Base-by-base conservation (phyloP, 768 basidiomycete genomes). In the Suillus subluteus region DNA sequence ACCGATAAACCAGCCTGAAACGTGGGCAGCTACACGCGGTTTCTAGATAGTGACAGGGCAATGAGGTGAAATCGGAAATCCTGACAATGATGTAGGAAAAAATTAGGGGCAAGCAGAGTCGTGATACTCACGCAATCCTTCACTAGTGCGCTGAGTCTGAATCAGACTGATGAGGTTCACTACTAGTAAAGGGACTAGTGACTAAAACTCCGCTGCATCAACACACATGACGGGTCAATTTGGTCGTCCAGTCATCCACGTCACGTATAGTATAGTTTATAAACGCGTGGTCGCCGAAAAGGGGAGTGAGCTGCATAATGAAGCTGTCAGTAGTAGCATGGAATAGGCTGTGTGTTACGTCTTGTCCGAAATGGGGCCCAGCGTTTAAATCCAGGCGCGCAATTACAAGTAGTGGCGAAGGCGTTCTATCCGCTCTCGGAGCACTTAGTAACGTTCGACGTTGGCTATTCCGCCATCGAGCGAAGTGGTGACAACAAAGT, bases 41-140 rank as follows among this genome's bases (percentile, higher is more conserved):
- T 32, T 32, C 30, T 32, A 32, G 54, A 55, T 55, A 32, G 54
- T 55, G 54, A 55, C 30, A 55, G 30, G 54, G 54, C 54, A 55
- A 32, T 8, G 16, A 59, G 15, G 58, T 41, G 4, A 59, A 41
- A 26, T 4, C 38, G 26, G 4, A 59, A 41, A 26, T 4, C 38
- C 4, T 40, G 23, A 15, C 16, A n/a, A 54, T 4, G 13, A n/a
- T 23, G 37, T 8, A 38, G 8, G 15, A 11, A 41, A 41, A 8
- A n/a, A 13, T 52, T 52, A 55, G 54, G 58, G 58, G 35, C 55
- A 23, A 6, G 7, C 21, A 58, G 38, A 9, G 30, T 55, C 58
- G 37, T 26, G 16, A 38, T 26, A 16, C 58, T 41, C 38, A 58
- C 15, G 16, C 15, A 2, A 40, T 40, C 38, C 4, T 59, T 26